These are phyloP conservation scores for Daedalea quercina DNA, from an alignment of 768 basidiomycete genomes.

Conservation along the genomic window DNA sequence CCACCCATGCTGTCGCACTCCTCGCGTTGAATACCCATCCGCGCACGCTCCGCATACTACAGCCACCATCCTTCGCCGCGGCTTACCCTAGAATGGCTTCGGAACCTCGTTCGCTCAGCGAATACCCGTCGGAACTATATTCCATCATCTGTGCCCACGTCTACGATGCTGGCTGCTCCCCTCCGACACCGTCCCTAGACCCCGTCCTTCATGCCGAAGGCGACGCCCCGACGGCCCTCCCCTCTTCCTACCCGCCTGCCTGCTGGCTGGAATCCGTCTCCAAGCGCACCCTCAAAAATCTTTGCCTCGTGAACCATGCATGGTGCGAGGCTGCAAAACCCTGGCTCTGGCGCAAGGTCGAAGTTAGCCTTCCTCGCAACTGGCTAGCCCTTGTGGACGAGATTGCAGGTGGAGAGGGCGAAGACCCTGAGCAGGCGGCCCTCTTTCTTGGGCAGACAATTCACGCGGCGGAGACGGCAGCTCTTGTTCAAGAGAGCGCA, in stretches of 20 bases:
- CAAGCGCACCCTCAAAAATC: conserved; percentile 57
- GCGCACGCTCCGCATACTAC: background rate
- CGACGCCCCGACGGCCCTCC: conserved; percentile 49
- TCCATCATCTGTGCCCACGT: conserved; percentile 68
- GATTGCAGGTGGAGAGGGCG: conserved; percentile 52
- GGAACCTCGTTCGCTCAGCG: conserved; percentile 21
- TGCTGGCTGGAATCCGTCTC: conserved; percentile 64
- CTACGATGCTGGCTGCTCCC: conserved; percentile 55
- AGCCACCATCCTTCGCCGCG: background rate
- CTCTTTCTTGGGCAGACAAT: conserved; percentile 62
- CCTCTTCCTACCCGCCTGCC: conserved; percentile 66
- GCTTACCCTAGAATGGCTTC: background rate
- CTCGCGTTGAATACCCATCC: background rate
- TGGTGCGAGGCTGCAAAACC: conserved; percentile 84
- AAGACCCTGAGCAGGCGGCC: conserved; percentile 44
- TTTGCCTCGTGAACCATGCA: conserved; percentile 70
- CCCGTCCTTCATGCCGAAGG: conserved; percentile 48
- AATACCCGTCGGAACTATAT: conserved; percentile 69
- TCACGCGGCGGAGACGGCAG: conserved; percentile 59
- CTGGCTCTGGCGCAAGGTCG: conserved; percentile 81
- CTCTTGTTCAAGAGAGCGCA: conserved; percentile 37
- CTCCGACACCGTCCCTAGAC: conserved; percentile 56
- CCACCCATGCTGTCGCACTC: background rate
- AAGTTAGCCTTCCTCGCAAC: conserved; percentile 76
- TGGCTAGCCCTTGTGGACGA: conserved; percentile 82